phyloP scores from a whole-genome alignment of 2,329 filamentous ascomycete species.

The Nemania sp. region DNA sequence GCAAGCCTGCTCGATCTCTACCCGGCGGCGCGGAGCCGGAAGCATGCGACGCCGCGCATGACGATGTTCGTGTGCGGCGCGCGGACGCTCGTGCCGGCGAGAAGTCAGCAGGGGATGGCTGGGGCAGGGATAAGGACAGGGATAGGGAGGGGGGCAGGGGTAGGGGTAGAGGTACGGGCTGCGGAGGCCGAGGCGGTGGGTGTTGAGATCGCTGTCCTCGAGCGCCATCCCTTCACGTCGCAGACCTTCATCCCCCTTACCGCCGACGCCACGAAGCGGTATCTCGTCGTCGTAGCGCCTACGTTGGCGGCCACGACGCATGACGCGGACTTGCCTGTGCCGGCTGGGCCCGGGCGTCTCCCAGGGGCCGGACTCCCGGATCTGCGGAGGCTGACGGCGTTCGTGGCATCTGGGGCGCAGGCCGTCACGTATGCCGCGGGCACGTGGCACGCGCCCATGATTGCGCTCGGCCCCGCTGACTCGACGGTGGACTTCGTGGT shows the following conservation, averaged over 20 bases:
- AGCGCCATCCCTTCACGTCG: constrained; percentile 90
- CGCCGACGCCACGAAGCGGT: constrained; percentile 54
- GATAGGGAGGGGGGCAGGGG: constrained; percentile 18
- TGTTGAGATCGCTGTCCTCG: constrained; percentile 74
- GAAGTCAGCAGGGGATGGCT: too few species aligned
- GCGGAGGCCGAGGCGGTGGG: constrained; percentile 36
- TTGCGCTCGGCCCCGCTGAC: constrained; percentile 67
- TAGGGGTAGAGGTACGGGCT: too few species aligned
- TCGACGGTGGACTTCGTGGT: constrained; percentile 82
- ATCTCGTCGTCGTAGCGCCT: constrained; percentile 88
- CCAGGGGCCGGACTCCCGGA: constrained; percentile 72
- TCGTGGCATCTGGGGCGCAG: constrained; percentile 75
- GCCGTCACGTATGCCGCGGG: constrained; percentile 90
- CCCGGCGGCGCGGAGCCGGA: constrained; percentile 61
- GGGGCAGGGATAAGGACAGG: constrained; percentile 15
- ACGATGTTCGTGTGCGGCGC: constrained; percentile 89
- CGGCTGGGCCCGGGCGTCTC: constrained; percentile 39
- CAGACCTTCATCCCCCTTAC: constrained; percentile 86
- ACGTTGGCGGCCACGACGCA: constrained; percentile 57
- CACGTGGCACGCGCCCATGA: constrained; percentile 97
- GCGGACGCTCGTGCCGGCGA: constrained; percentile 42
- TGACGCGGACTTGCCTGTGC: constrained; percentile 46
- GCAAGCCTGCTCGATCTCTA: constrained; percentile 76
- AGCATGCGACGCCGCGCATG: constrained; percentile 65
- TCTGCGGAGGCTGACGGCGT: constrained; percentile 69